phyloP scores from a whole-genome alignment of 257 asterid genomes.

The Nicotiana noctiflora region DNA sequence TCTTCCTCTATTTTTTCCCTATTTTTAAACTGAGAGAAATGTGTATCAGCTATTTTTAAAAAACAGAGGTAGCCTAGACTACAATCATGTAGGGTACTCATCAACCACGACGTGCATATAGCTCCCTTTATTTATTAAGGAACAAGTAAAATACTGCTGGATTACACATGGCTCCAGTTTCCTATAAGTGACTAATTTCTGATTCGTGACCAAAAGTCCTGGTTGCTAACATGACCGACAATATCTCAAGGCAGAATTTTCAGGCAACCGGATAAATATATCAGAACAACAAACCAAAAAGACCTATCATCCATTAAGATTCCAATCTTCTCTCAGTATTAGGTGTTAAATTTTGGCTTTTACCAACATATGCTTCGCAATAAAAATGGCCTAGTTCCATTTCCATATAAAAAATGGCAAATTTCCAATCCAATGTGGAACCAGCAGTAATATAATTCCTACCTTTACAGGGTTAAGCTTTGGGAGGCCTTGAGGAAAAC shows the following conservation, averaged over 20 bases:
- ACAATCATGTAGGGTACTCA: neutral
- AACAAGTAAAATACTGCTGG: neutral
- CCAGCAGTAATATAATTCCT: slow-evolving; percentile 9
- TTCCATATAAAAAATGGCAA: neutral
- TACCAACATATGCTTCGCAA: neutral
- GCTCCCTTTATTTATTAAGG: neutral
- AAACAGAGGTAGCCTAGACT: neutral
- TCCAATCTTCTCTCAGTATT: neutral
- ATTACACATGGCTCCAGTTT: slow-evolving; percentile 3
- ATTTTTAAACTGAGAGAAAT: neutral
- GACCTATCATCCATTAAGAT: neutral
- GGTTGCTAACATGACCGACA: neutral
- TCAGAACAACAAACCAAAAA: neutral
- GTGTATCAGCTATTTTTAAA: neutral
- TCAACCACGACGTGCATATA: neutral
- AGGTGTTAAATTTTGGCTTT: neutral
- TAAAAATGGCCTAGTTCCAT: neutral
- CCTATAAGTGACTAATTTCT: neutral
- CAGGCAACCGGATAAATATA: neutral
- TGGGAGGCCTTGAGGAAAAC: slow-evolving; percentile 87
- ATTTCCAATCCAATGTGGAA: neutral
- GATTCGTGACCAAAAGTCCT: neutral
- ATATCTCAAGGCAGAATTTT: neutral
- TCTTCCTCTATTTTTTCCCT: neutral
- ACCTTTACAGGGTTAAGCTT: slow-evolving; percentile 92